Conservation (phyloP, 2,329 filamentous ascomycete genomes). For the Nemania sp. region DNA sequence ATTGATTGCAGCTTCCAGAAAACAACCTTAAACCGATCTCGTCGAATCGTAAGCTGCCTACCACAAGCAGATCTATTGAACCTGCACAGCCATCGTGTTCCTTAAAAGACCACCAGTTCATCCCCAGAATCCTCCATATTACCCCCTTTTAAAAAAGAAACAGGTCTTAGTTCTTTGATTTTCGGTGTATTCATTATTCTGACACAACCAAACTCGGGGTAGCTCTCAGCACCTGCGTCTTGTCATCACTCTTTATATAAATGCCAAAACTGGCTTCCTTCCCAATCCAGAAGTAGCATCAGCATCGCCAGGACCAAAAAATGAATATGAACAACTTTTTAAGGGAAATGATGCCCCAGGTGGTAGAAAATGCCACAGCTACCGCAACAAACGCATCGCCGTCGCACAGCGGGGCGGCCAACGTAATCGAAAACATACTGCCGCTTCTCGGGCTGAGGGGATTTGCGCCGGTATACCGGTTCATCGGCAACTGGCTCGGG, state of each 20-base stretch:
- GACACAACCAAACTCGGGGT: no score
- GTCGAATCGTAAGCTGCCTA: no score
- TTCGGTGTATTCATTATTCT: no score
- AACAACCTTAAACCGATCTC: no score
- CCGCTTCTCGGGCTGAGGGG: slow-evolving; percentile 48
- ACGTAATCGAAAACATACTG: slow-evolving; percentile 47
- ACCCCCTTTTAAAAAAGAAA: no score
- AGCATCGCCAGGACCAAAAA: background rate
- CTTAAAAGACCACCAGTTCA: no score
- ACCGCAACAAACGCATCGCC: slow-evolving; percentile 18
- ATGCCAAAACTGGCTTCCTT: background rate
- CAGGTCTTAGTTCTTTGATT: no score
- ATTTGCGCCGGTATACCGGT: slow-evolving; percentile 51
- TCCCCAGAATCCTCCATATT: no score
- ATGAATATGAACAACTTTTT: slow-evolving; percentile 20
- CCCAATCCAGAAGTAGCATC: background rate
- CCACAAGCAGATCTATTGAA: no score
- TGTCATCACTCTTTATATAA: no score
- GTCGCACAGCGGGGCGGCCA: slow-evolving; percentile 20
- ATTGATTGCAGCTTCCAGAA: no score
- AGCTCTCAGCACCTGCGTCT: no score
- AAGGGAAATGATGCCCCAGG: slow-evolving; percentile 25
- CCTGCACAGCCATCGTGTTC: background rate
- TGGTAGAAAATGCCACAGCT: slow-evolving; percentile 27
- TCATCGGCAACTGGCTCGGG: slow-evolving; percentile 49